Conservation (phyloP, 169 alveolate species). For the Blepharisma undulans region DNA sequence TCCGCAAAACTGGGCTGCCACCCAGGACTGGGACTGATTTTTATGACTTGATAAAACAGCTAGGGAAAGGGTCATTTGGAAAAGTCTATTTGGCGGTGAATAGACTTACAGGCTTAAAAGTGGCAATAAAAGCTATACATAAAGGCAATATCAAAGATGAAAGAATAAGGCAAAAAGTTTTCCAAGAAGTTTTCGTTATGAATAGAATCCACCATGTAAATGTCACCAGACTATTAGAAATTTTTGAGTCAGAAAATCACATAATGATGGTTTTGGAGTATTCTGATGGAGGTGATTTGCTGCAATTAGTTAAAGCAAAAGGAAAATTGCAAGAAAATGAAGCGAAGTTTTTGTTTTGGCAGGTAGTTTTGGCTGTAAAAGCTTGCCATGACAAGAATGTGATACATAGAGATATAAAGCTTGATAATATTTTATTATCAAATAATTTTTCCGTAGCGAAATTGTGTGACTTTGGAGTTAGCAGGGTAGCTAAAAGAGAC, state of each 20-base stretch:
- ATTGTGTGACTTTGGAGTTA: constrained; percentile 59
- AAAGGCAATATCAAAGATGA: constrained; percentile 65
- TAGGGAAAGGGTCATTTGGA: constrained; percentile 85
- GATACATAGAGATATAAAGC: constrained; percentile 66
- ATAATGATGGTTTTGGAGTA: constrained; percentile 75
- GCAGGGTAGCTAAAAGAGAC: constrained; percentile 49
- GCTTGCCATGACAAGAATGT: constrained; percentile 35
- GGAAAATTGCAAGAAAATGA: constrained; percentile 56
- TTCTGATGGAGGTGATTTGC: constrained; percentile 77
- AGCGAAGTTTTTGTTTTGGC: constrained; percentile 58
- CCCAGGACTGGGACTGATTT: background rate
- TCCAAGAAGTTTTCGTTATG: constrained; percentile 59
- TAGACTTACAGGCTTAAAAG: constrained; percentile 71
- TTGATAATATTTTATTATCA: constrained; percentile 64
- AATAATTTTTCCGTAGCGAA: constrained; percentile 40
- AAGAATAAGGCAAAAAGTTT: constrained; percentile 51
- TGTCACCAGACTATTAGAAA: constrained; percentile 56
- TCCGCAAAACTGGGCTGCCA: background rate
- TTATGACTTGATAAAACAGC: constrained; percentile 47
- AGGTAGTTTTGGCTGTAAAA: constrained; percentile 53
- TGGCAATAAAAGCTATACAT: constrained; percentile 70
- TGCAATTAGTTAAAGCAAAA: constrained; percentile 57
- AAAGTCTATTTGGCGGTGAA: constrained; percentile 78
- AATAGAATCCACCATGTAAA: constrained; percentile 55
- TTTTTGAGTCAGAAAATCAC: constrained; percentile 71